Evolutionary conservation across 2,329 filamentous ascomycete genomes (phyloP), one percentile per base, ranked within the genome.

Genomic region (Chaetomium globosum): DNA sequence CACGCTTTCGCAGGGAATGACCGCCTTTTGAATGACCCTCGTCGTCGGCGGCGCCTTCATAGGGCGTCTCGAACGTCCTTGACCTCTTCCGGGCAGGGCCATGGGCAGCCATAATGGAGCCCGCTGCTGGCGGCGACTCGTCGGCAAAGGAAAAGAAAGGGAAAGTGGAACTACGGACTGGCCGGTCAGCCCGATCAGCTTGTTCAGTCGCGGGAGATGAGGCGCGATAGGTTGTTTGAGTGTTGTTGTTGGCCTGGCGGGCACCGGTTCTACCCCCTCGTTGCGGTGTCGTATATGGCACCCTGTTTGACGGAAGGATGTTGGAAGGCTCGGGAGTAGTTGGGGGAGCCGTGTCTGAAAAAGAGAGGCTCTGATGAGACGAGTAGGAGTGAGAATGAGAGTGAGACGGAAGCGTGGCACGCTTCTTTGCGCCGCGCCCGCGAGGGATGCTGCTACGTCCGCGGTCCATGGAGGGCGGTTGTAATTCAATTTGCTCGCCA

Each of bases 1-100:
- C 77, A 61, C 84, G 80, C 74, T 83, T 85, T 68, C 85, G 80
- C 33, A 87, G 79, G 39, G 83, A 85, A 75, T 86, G 85, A 57
- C 85, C 84, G 60, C 85, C 84, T 73, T 87, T 85, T 65, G 79
- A 81, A 68, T 81, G 77, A 46, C 78, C 76, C 26, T 84, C 82
- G 53, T 81, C 81, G n/a, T 79, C 78, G 16, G 75, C 78, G 63
- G 75, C 71, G 53, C 71, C 72, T 36, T 76, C 72, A 48, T 72
- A 71, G 60, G 76, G 76, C n/a, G 71, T 68, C 55, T 81, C 80
- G 71, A 80, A 78, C 61, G 77, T 79, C 58, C 79, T 78, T 59
- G 77, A 79, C 33, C 82, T 78, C 67, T 79, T 82, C 64, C 79
- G 81, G 51, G 75, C 70, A 26, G 61, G 62, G n/a, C 59, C 65